phyloP scores from a whole-genome alignment of 306 rosid species.

The Cucurbita ficifolia region DNA sequence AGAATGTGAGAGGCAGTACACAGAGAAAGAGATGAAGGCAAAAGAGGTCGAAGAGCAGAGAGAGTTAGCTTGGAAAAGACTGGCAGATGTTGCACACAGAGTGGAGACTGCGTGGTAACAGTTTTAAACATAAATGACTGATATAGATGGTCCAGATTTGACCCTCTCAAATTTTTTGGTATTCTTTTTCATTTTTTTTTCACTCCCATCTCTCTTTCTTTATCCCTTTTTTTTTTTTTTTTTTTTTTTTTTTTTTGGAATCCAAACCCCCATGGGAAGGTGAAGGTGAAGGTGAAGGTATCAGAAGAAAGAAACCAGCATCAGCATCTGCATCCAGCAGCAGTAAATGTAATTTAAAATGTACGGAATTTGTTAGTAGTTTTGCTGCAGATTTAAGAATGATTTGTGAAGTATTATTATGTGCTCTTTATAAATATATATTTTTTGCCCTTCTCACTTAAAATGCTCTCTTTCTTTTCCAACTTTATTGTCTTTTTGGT shows the following conservation, averaged over 20 bases:
- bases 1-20: conserved; percentile 62
- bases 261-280: background rate
- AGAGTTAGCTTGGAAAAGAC: conserved; percentile 63
- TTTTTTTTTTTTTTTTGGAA: background rate
- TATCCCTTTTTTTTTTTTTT: background rate
- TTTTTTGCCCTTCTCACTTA: background rate
- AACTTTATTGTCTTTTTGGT: background rate
- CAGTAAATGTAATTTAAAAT: conserved; percentile 13
- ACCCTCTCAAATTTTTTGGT: conserved; percentile 5
- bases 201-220: background rate
- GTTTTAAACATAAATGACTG: conserved; percentile 3
- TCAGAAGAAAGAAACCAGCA: conserved; percentile 11
- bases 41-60: conserved; percentile 47
- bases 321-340: conserved; percentile 2
- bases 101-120: conserved; percentile 8
- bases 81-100: conserved; percentile 64
- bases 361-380: conserved; percentile 11
- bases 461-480: too few species aligned
- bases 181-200: conserved; percentile 5
- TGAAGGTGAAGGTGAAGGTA: conserved; percentile 8
- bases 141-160: conserved; percentile 4
- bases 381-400: conserved; percentile 14
- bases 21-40: conserved; percentile 51
- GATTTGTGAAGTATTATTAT: conserved; percentile 12
- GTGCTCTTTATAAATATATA: conserved; percentile 1